These are phyloP conservation scores for Calonectria montana DNA, from an alignment of 2,329 filamentous ascomycete species.

Conservation along the genomic window DNA sequence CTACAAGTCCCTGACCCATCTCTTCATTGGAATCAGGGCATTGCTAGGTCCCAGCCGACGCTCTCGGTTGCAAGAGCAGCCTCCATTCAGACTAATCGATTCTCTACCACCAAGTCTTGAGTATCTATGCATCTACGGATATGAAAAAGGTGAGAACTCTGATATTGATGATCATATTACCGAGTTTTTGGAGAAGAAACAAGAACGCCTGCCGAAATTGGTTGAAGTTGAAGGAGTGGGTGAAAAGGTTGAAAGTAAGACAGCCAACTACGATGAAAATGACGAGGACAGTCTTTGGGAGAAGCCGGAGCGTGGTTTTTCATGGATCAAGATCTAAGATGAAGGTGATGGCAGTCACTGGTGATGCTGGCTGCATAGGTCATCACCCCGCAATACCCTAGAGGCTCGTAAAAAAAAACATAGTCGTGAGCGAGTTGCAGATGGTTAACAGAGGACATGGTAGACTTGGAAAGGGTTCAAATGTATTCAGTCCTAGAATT, in stretches of 20 bases:
- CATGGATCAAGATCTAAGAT: background rate
- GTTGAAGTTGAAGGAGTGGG: background rate
- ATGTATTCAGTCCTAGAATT: background rate
- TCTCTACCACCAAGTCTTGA: background rate
- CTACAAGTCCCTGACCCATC: background rate
- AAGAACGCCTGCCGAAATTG: background rate
- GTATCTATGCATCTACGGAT: slow-evolving; percentile 4
- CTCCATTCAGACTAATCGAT: background rate
- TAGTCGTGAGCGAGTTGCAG: too few relatives aligned
- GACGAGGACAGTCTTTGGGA: background rate
- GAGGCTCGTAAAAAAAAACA: too few relatives aligned
- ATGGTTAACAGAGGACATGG: too few relatives aligned
- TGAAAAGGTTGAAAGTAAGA: background rate
- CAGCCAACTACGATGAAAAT: background rate
- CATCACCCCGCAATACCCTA: too few relatives aligned
- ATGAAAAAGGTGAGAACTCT: background rate
- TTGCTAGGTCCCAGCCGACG: background rate
- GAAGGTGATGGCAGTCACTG: too few relatives aligned
- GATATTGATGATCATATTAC: slow-evolving; percentile 2
- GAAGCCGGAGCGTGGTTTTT: background rate
- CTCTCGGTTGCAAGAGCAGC: background rate
- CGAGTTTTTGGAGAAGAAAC: background rate
- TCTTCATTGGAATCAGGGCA: slow-evolving; percentile 5
- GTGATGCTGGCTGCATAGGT: too few relatives aligned
- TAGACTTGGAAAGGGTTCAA: too few relatives aligned